Conservation (phyloP, 1,284 basidiomycete species). For the Sanghuangporus sanghuang region DNA sequence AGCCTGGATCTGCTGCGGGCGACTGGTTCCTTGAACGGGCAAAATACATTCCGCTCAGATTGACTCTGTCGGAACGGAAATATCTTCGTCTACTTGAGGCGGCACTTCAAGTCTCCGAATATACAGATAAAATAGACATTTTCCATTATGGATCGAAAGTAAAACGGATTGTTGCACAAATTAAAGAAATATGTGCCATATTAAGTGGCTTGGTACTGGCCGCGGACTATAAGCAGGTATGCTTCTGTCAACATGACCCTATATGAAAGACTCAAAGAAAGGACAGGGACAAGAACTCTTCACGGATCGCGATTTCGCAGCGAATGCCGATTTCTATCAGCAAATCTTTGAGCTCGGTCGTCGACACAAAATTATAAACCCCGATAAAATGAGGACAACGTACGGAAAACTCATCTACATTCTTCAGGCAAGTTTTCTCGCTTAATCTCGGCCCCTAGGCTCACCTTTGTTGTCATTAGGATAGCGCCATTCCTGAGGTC, state of each 20-base stretch:
- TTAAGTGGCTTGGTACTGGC: constrained; percentile 73
- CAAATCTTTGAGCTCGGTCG: constrained; percentile 73
- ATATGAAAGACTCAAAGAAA: not conserved
- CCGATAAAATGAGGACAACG: constrained; percentile 80
- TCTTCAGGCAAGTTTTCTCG: constrained; percentile 48
- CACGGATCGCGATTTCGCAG: constrained; percentile 67
- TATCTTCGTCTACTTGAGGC: constrained; percentile 76
- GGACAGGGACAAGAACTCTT: constrained; percentile 69
- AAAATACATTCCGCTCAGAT: constrained; percentile 71
- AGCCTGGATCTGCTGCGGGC: constrained; percentile 53
- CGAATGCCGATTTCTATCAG: constrained; percentile 73
- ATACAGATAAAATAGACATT: constrained; percentile 81
- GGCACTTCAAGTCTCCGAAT: constrained; percentile 74
- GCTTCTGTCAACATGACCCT: not conserved
- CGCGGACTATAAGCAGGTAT: constrained; percentile 67
- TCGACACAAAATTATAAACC: constrained; percentile 82
- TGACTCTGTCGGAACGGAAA: constrained; percentile 69
- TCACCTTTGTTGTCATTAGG: constrained; percentile 35
- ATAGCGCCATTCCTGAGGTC: constrained; percentile 73
- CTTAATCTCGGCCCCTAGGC: constrained; percentile 9
- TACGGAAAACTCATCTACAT: constrained; percentile 82
- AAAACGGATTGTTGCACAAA: constrained; percentile 77
- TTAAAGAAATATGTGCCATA: constrained; percentile 77
- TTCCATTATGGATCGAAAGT: constrained; percentile 71
- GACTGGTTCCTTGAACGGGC: constrained; percentile 79